These are phyloP conservation scores for Neurospora sp. DNA, from an alignment of 495 filamentous ascomycete genomes.

Conservation along the genomic window DNA sequence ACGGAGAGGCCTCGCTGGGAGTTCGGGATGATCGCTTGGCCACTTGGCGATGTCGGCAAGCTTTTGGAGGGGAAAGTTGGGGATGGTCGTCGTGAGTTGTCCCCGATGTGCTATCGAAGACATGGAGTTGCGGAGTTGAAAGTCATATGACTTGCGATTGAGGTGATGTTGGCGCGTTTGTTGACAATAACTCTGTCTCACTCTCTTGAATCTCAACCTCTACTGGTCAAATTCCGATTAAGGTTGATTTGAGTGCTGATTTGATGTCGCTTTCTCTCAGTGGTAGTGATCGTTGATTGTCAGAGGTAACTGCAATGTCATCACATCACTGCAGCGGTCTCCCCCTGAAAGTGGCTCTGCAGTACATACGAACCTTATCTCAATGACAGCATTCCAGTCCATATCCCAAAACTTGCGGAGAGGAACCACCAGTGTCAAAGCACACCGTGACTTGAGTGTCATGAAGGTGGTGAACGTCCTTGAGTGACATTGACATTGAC, in stretches of 20 bases:
- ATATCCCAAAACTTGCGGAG: neutral
- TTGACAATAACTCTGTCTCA: neutral
- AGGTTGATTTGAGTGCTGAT: neutral
- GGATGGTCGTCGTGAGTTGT: neutral
- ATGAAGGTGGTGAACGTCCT: neutral
- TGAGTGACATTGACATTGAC: neutral
- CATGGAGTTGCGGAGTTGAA: neutral
- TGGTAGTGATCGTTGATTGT: neutral
- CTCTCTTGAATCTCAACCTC: neutral
- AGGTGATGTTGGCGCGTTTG: neutral
- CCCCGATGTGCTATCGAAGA: neutral
- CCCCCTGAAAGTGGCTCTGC: neutral
- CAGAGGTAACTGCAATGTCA: neutral
- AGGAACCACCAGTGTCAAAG: neutral
- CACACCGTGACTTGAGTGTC: neutral
- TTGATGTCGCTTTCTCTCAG: neutral
- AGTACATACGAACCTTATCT: neutral
- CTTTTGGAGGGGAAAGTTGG: neutral
- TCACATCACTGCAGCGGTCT: neutral
- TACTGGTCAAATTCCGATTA: neutral
- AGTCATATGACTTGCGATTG: neutral
- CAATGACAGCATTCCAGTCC: neutral
- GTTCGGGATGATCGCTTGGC: neutral
- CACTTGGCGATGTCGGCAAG: neutral
- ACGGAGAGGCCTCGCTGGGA: neutral